Base-by-base conservation (phyloP, 805 yeast species). In the Cyberlindnera americana region DNA sequence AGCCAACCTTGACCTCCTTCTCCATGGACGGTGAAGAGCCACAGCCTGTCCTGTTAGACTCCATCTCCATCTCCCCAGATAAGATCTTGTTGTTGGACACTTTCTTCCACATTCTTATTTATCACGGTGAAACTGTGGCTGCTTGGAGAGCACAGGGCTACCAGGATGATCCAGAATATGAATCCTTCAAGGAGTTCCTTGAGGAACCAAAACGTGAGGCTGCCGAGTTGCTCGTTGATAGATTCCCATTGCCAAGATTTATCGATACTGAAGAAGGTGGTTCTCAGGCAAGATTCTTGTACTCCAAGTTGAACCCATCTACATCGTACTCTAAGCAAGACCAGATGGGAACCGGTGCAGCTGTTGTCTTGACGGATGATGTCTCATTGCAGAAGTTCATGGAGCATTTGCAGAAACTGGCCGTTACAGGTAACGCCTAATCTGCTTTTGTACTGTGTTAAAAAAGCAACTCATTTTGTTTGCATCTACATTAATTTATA, bases 221-320 rank as follows among this genome's bases (percentile, higher is more conserved):
- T 10, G 78, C 81, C 44, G 80, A 76, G 35, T 67, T 81, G 24
- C 64, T 81, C 28, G 67, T 76, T 44, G 87, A 81, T 51, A 62
- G 88, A 50, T 81, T 77, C 66, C 88, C 88, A 38, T 66, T 81
- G 46, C 88, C 88, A 5, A 67, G 88, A 52, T 81, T 79, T 49
- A 78, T 81, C 38, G 86, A 81, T 54, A 78, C 85, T 19, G 85
- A 81, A 50, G 86, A 80, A 56, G 86, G 86, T 39, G 87, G 86
- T 4, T 79, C 86, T 0, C 88, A 81, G 54, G 86, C 87, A 0
- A 69, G 88, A 60, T 81, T 81, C 57, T 65, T 81, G 40, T 76
- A 77, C 70, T 81, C 86, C 3, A 80, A 80, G 59, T 65, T 81
- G 51, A 81, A 81, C 59, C 87, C 88, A 12, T 72, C 83, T 4